Conservation (phyloP, 108 stramenopile species). For the Nitzschia sp. region DNA sequence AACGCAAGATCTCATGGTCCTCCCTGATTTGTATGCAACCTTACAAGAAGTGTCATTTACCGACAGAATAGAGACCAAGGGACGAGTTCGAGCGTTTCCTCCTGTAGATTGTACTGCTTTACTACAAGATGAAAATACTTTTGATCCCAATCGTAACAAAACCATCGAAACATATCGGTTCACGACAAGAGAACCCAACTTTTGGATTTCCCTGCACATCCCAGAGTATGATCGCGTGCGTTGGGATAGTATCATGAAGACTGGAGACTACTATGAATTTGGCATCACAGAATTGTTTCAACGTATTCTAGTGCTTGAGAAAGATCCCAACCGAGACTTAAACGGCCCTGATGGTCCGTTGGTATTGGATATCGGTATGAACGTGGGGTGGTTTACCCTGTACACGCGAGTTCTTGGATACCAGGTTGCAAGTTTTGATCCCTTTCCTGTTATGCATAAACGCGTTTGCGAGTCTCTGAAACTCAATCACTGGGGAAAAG, state of each 20-base stretch:
- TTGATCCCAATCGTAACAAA: too few species aligned
- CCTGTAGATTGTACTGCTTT: too few species aligned
- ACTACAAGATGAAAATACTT: too few species aligned
- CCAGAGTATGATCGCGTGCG: neutral
- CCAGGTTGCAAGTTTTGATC: slow-evolving; percentile 34
- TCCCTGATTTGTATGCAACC: too few species aligned
- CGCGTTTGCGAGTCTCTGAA: slow-evolving; percentile 34
- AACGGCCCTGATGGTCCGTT: neutral
- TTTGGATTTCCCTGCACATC: neutral
- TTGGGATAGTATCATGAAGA: slow-evolving; percentile 1
- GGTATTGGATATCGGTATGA: slow-evolving; percentile 41
- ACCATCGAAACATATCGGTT: neutral
- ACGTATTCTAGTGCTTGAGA: neutral
- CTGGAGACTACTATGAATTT: slow-evolving; percentile 18
- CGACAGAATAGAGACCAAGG: too few species aligned
- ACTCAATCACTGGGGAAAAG: slow-evolving; percentile 22
- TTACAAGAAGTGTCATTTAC: too few species aligned
- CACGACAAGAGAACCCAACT: slow-evolving; percentile 8
- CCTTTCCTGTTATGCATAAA: slow-evolving; percentile 16
- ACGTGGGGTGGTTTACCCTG: slow-evolving; percentile 39
- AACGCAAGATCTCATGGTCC: too few species aligned
- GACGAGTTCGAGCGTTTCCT: too few species aligned
- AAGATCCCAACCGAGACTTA: neutral
- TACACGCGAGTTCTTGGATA: slow-evolving; percentile 1
- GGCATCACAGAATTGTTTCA: neutral